These are phyloP conservation scores for Bolboschoenoplectus hybrid DNA, from an alignment of 202 grass and related monocot genomes.

Conservation along the genomic window DNA sequence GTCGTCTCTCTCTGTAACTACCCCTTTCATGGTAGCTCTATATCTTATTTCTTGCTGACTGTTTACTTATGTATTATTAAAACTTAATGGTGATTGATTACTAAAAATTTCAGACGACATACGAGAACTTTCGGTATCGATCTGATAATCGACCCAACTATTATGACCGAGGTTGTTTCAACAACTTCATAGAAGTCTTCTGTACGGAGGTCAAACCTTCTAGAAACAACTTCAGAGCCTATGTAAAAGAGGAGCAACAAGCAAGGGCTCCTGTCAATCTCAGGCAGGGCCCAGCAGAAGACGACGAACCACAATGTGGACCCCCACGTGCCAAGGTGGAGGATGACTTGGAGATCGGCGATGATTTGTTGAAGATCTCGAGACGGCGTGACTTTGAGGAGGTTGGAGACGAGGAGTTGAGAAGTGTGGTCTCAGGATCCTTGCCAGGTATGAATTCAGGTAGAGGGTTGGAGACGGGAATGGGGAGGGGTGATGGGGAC, in stretches of 20 bases:
- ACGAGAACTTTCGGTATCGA: constrained; percentile 76
- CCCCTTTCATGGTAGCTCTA: background rate
- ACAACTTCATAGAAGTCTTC: constrained; percentile 73
- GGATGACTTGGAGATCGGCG: constrained; percentile 89
- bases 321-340: constrained; percentile 82
- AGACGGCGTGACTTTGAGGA: constrained; percentile 67
- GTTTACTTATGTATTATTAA: background rate
- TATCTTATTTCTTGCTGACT: background rate
- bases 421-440: constrained; percentile 27
- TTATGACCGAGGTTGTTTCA: constrained; percentile 61
- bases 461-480: constrained; percentile 9
- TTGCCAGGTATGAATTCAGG: constrained; percentile 4
- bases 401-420: constrained; percentile 39
- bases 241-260: constrained; percentile 53
- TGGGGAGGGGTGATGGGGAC: background rate
- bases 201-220: constrained; percentile 69
- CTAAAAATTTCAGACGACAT: constrained; percentile 61
- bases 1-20: background rate
- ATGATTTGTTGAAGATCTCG: constrained; percentile 89
- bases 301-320: constrained; percentile 59
- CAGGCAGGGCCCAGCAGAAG: constrained; percentile 40
- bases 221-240: constrained; percentile 59
- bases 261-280: constrained; percentile 11
- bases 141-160: constrained; percentile 52
- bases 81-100: constrained; percentile 21